Conservation (phyloP, 192 early-diverging fungal species). For the Coemansia sp. region DNA sequence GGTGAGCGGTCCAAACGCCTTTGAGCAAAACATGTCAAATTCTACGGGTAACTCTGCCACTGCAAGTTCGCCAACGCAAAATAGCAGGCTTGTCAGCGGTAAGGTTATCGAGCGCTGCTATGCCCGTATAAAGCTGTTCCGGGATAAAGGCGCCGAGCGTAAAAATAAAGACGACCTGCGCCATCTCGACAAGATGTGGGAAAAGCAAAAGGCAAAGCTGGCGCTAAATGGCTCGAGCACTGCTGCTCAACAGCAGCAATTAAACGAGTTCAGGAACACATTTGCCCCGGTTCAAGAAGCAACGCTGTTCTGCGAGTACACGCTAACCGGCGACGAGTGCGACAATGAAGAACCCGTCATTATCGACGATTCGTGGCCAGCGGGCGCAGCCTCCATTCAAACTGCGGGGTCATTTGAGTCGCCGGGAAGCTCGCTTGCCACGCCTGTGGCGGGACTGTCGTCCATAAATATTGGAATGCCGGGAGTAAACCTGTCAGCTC, state of each 20-base stretch:
- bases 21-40: slow-evolving; percentile 1
- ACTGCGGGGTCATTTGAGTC: slow-evolving; percentile 20
- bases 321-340: slow-evolving; percentile 47
- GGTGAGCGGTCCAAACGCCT: slow-evolving; percentile 5
- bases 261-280: slow-evolving; percentile 28
- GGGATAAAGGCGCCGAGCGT: slow-evolving; percentile 77
- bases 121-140: slow-evolving; percentile 66
- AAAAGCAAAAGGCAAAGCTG: slow-evolving; percentile 54
- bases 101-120: slow-evolving; percentile 56
- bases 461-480: slow-evolving; percentile 45
- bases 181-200: slow-evolving; percentile 67
- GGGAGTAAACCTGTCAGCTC: slow-evolving; percentile 22
- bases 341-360: slow-evolving; percentile 53
- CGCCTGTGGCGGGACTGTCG: slow-evolving; percentile 24
- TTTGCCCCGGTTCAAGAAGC: slow-evolving; percentile 41
- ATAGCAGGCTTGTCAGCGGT: slow-evolving; percentile 15
- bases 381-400: slow-evolving; percentile 11
- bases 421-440: slow-evolving; percentile 13
- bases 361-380: slow-evolving; percentile 38
- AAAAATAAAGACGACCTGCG: slow-evolving; percentile 76
- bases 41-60: slow-evolving; percentile 3
- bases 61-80: slow-evolving; percentile 10
- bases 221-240: slow-evolving; percentile 16
- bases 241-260: slow-evolving; percentile 20
- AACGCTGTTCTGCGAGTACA: slow-evolving; percentile 39